Evolutionary conservation across 164 flowering plant species (phyloP), one percentile per base, ranked within the genome.

Genomic region (Magnolia changhungtana): DNA sequence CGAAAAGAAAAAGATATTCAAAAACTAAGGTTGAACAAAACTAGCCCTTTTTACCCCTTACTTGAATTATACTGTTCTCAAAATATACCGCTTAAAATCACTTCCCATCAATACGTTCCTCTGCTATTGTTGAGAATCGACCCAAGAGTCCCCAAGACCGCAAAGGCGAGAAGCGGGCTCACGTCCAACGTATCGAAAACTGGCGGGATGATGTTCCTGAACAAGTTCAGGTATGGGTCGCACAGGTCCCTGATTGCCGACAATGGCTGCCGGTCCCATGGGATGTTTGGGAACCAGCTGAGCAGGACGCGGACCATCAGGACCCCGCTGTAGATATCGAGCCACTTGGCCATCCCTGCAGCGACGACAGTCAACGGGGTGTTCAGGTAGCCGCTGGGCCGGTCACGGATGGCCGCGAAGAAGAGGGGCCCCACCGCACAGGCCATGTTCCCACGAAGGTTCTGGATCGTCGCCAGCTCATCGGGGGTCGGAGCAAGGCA

Each of bases 231-330:
- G 72, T 90, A 95, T 0, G 99, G 99, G 79, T 95, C 98, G 71
- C 99, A 95, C 55, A 95, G 80, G 75, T 95, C 99, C 78, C 99
- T 75, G 72, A 95, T 90, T 0, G 98, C 98, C 2, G 95, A 89
- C 10, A 93, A 73, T 0, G 98, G 98, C 85, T 95, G 98, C 18
- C 91, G 83, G 1, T 95, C 98, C 98, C 97, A 93, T 0, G 97
- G 97, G 37, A 95, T 90, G 85, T 94, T 96, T 0, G 99, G 99
- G 81, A 96, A 96, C 99, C 99, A 94, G 80, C 97, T 92, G 27
- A 96, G 91, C 85, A 96, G 84, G 80, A 96, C 97, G 86, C 98
- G 86, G 79, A 96, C 91, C 97, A 94, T 85, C 86, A 96, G 77
- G 31, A 94, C 91, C 49, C 91, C 94, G 74, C 94, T 86, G 83